A percentile compares a stretch with the other conserved stretches of the same genome.
Conservation (phyloP, 2,329 filamentous ascomycete genomes). For the Uncinocarpus reesii region DNA sequence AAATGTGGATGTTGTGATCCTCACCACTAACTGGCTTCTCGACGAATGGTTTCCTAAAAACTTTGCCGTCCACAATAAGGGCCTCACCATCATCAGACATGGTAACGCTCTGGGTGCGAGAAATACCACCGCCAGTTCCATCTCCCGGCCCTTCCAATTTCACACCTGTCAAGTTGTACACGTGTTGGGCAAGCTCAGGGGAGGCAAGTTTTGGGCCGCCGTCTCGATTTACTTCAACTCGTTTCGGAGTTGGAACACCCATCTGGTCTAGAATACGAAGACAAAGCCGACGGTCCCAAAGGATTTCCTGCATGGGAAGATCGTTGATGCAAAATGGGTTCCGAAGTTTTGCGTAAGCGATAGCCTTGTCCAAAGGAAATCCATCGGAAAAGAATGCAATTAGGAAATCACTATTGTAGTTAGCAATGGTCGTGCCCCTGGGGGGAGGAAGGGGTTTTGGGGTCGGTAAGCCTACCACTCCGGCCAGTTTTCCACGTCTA, state of each 20-base stretch:
- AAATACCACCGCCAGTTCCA: slow-evolving; percentile 50
- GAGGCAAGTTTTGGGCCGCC: slow-evolving; percentile 74
- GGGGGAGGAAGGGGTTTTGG: slow-evolving; percentile 2
- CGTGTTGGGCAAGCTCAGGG: slow-evolving; percentile 65
- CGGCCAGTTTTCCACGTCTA: slow-evolving; percentile 91
- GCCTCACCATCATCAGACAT: slow-evolving; percentile 84
- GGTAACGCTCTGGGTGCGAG: slow-evolving; percentile 58
- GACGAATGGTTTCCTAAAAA: slow-evolving; percentile 86
- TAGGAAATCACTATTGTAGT: slow-evolving; percentile 60
- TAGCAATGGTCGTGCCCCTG: background rate
- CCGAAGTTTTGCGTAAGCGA: slow-evolving; percentile 83
- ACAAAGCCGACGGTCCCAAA: slow-evolving; percentile 91
- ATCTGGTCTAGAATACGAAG: slow-evolving; percentile 80
- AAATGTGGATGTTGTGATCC: slow-evolving; percentile 98
- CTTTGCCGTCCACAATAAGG: slow-evolving; percentile 71
- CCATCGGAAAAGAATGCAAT: slow-evolving; percentile 98
- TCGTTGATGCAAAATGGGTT: slow-evolving; percentile 98
- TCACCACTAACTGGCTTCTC: slow-evolving; percentile 98
- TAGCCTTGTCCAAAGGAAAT: slow-evolving; percentile 92
- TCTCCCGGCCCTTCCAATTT: slow-evolving; percentile 59
- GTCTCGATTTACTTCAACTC: slow-evolving; percentile 85
- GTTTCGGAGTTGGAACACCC: slow-evolving; percentile 75
- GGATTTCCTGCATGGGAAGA: slow-evolving; percentile 88
- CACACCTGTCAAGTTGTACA: slow-evolving; percentile 72
- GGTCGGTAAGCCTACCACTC: slow-evolving; percentile 55